Evolutionary conservation across 2,329 filamentous ascomycete species (phyloP), one percentile per base, ranked within the genome.

Genomic region (Neonectria magnoliae): DNA sequence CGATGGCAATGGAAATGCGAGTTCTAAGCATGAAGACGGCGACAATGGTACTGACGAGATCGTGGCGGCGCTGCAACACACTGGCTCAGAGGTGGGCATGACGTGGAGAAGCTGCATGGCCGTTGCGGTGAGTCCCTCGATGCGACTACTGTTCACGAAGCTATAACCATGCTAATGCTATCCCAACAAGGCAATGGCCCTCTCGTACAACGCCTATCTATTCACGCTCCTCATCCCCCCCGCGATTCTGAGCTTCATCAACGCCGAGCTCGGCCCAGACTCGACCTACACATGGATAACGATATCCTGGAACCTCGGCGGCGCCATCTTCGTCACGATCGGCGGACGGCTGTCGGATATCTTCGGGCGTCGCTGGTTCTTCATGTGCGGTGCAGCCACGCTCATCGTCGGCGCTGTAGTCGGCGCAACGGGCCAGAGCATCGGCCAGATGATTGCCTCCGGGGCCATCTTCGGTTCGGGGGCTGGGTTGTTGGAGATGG

Each of bases 401-500:
- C 72, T 76, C 25, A 74, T 80, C 29, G 65, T 77, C 29, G 79
- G 79, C 9, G 75, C 74, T 22, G 76, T 82, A 29, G 76, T 82
- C 14, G 78, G 79, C 4, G 80, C 80, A 0, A 81, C 78, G 1
- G 80, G 77, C 6, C 68, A 76, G 51, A 75, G 57, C 57, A 81
- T 82, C 64, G 73, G 75, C 29, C 75, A 78, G 57, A 81, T 81
- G 79, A 81, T 82, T 57, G 77, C 73, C 5, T 76, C 76, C 18
- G 78, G 79, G 14, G 78, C 76, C 10, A 69, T 82, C 22, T 81
- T 82, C 56, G 79, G 80, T 16, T 72, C 76, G n/a, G 79, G 79
- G 5, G 75, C 74, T 20, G 80, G 80, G 1, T 79, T 81, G 58
- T 74, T 80, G 50, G 79, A 82, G 58, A 77, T 81, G 71, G 74